Base-by-base conservation (phyloP, 129 eudicot genomes). In the Chrysanthemum seticuspe region DNA sequence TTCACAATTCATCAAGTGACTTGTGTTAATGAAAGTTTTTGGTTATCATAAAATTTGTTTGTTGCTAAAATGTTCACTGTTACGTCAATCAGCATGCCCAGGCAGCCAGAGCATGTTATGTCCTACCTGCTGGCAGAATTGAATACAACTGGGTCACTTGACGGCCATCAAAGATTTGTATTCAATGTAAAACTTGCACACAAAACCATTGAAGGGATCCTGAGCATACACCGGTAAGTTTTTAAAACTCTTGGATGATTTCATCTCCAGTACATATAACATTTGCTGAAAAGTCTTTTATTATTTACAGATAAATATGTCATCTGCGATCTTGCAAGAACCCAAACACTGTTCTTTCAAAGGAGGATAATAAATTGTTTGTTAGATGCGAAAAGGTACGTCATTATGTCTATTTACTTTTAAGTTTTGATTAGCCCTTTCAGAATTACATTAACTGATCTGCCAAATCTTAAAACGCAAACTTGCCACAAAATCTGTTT, bases 71-170 rank as follows among this genome's bases (percentile, higher is more conserved):
- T 40, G 47, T 40, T 40, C 47, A 40, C 47, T 40, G 47, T 7
- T 36, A 36, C 1, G 2, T 61, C 13, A n/a, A 27, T 25, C 59
- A 86, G 86, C 51, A 86, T 86, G 91, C 91, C 80, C 45, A 82
- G 96, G 74, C 84, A 82, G 69, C 87, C 91, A 1, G 87, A 89
- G 72, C 96, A 89, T 86, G 91, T 89, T 5, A 89, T 86, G 91
- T 72, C 74, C 25, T 86, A 84, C 62, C 72, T 89, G 78, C 83
- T 89, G 52, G 92, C 92, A 23, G 96, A 89, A 62, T 74, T 86
- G 92, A 91, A 89, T 75, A 86, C 91, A 19, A 86, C 83, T 78
- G 92, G 89, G 2, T 89, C 96, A 11, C 82, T 89, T 70, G 96
- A 89, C 75, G 96, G 91, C 21, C 96, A 89, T 25, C 92, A 89